Evolutionary conservation across 331 rosid species (phyloP).

Genomic region (Quercus phellos): DNA sequence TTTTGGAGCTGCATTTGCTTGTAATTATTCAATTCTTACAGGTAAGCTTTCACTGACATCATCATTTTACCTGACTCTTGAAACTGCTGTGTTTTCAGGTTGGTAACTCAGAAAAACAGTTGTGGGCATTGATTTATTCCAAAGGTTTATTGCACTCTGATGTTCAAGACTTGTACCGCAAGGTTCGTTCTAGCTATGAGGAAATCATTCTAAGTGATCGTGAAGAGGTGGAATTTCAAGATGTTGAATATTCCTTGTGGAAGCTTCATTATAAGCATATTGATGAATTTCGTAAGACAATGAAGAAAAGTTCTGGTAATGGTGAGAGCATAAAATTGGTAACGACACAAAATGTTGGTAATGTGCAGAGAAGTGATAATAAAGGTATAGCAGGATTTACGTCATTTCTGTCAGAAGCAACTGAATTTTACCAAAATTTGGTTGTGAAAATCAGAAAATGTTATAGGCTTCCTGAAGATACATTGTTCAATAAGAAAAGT

Average conservation of each 20-base stretch:
- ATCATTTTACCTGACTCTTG: slow-evolving; percentile 2
- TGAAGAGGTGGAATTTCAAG: slow-evolving; percentile 64
- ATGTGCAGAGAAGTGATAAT: slow-evolving; percentile 26
- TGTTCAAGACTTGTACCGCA: slow-evolving; percentile 53
- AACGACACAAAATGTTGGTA: slow-evolving; percentile 15
- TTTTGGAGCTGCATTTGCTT: slow-evolving; percentile 20
- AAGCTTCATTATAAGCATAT: slow-evolving; percentile 92
- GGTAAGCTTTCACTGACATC: background rate
- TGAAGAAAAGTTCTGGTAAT: slow-evolving; percentile 52
- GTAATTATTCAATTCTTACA: background rate
- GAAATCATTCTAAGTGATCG: slow-evolving; percentile 40
- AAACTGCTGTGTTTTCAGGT: slow-evolving; percentile 44
- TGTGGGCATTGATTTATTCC: slow-evolving; percentile 65
- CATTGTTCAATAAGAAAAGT: slow-evolving; percentile 36
- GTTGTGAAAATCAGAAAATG: slow-evolving; percentile 50
- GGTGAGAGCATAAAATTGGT: slow-evolving; percentile 33
- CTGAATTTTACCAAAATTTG: slow-evolving; percentile 67
- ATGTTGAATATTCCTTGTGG: slow-evolving; percentile 88
- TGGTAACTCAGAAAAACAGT: slow-evolving; percentile 57
- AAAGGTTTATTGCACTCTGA: slow-evolving; percentile 64
- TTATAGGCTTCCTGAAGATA: slow-evolving; percentile 52
- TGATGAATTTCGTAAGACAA: slow-evolving; percentile 80
- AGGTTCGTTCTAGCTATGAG: slow-evolving; percentile 64
- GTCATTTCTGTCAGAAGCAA: slow-evolving; percentile 68
- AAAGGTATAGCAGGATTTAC: slow-evolving; percentile 41